A percentile compares a stretch with the other conserved stretches of the same genome.
Evolutionary conservation across 2,329 filamentous ascomycete genomes (phyloP).

Genomic region (Hymenoscyphus linearis): DNA sequence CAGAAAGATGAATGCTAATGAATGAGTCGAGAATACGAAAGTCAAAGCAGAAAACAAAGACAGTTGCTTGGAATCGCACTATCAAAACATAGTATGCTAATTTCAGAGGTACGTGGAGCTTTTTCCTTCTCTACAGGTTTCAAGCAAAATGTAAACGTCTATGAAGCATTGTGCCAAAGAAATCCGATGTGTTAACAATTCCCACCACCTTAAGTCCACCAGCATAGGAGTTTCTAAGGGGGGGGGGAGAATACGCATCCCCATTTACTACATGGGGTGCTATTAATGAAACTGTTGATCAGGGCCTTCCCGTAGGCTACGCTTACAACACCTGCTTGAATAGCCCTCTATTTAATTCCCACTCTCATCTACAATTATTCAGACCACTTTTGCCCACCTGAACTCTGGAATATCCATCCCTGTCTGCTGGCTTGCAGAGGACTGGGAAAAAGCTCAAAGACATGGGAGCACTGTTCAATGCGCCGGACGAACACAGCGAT

Average conservation of each 20-base stretch:
- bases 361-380: background rate
- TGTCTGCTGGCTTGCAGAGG: background rate
- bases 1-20: background rate
- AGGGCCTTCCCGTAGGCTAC: background rate
- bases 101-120: background rate
- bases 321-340: background rate
- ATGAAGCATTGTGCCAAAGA: background rate
- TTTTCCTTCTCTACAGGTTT: no score
- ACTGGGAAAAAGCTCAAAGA: background rate
- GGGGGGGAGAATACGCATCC: background rate
- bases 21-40: background rate
- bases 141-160: background rate
- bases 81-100: background rate
- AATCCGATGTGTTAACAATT: background rate
- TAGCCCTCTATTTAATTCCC: background rate
- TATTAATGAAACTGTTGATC: background rate
- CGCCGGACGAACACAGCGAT: background rate
- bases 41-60: background rate
- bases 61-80: background rate
- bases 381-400: background rate
- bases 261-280: background rate
- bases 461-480: background rate
- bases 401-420: background rate
- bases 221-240: background rate
- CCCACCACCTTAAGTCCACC: background rate